A percentile compares a stretch with the other conserved stretches of the same genome.
Evolutionary conservation across 2,329 filamentous ascomycete genomes (phyloP).

Genomic region (Aspergillus neoniger): DNA sequence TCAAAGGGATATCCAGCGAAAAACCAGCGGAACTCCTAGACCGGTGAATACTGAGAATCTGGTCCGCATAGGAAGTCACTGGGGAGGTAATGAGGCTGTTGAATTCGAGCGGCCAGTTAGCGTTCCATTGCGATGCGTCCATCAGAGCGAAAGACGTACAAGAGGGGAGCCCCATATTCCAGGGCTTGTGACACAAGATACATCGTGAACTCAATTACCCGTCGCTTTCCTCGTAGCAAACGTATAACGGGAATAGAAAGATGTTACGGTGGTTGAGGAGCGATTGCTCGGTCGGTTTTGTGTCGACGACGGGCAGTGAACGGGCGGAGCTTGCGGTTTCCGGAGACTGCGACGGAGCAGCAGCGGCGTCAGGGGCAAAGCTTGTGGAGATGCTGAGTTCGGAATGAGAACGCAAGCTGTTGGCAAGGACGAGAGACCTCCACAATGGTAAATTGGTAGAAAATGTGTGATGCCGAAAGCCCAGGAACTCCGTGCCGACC

Average conservation of each 20-base stretch:
- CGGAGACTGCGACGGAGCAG: slow-evolving; percentile 1
- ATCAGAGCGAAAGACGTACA: slow-evolving; percentile 37
- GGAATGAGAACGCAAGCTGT: not conserved
- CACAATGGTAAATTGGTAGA: not conserved
- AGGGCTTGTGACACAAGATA: slow-evolving; percentile 42
- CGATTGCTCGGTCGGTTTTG: not conserved
- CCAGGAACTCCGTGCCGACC: not conserved
- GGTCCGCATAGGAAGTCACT: slow-evolving; percentile 66
- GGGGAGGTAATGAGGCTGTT: slow-evolving; percentile 62
- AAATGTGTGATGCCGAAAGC: not conserved
- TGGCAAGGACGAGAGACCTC: not conserved
- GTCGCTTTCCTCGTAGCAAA: not conserved
- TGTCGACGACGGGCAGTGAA: slow-evolving; percentile 1
- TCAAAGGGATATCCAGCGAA: slow-evolving; percentile 66
- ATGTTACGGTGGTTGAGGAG: not conserved
- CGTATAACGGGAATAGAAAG: not conserved
- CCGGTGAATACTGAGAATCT: slow-evolving; percentile 65
- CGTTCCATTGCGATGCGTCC: slow-evolving; percentile 7
- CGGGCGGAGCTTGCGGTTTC: slow-evolving; percentile 9
- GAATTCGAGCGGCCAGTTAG: slow-evolving; percentile 8
- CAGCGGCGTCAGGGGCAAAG: not conserved
- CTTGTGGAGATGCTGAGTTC: not conserved
- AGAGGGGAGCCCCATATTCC: slow-evolving; percentile 52
- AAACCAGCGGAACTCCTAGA: slow-evolving; percentile 63
- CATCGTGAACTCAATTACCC: slow-evolving; percentile 31